Conservation (phyloP, 208 protist genomes). For the Entamoeba histolytica region DNA sequence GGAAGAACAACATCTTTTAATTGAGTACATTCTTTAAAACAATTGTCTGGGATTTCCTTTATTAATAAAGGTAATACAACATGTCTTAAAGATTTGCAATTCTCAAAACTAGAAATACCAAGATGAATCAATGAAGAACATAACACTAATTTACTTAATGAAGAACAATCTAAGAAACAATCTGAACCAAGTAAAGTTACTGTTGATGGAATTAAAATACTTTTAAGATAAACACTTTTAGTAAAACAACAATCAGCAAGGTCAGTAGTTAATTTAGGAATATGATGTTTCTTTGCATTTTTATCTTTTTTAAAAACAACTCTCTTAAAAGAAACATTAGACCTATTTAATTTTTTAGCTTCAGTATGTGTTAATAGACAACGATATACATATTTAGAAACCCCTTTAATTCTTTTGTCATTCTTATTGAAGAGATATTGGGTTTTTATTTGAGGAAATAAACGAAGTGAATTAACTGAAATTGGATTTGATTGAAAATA, state of each 20-base stretch:
- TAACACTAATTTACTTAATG: background rate
- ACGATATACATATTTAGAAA: too few relatives aligned
- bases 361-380: too few relatives aligned
- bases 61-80: background rate
- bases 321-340: too few relatives aligned
- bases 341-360: too few relatives aligned
- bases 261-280: background rate
- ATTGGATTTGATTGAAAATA: too few relatives aligned
- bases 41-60: background rate
- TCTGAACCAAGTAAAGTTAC: background rate
- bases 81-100: background rate
- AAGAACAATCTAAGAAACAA: background rate
- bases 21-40: background rate
- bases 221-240: background rate
- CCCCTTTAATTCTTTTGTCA: too few relatives aligned
- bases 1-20: background rate
- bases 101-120: background rate
- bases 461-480: too few relatives aligned
- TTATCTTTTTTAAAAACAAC: too few relatives aligned
- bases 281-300: background rate
- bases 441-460: too few relatives aligned
- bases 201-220: background rate
- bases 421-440: too few relatives aligned
- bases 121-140: background rate
- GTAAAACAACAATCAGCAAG: background rate